These are phyloP conservation scores for Schizochytrium sp. DNA, from an alignment of 108 stramenopile genomes.

Conservation along the genomic window DNA sequence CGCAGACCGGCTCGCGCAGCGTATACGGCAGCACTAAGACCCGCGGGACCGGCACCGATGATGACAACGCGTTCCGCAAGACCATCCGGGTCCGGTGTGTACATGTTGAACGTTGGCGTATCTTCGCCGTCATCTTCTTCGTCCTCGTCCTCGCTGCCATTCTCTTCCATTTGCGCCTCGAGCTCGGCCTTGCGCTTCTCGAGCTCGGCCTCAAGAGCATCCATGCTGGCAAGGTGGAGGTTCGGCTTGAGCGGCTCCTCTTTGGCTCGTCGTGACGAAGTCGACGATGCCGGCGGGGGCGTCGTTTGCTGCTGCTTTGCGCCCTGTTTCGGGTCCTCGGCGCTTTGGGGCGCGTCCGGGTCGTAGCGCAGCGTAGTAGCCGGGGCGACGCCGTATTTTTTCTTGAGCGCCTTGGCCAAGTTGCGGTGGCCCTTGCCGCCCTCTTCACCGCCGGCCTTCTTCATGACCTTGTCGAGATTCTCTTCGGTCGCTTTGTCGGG, in stretches of 20 bases:
- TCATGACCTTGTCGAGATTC: constrained; percentile 65
- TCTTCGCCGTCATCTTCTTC: constrained; percentile 32
- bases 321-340: constrained; percentile 17
- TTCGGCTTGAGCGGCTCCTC: constrained; percentile 39
- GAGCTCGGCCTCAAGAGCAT: constrained; percentile 65
- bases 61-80: constrained; percentile 71
- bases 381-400: constrained; percentile 67
- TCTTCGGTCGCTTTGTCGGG: constrained; percentile 46
- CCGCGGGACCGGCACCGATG: constrained; percentile 86
- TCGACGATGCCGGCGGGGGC: constrained; percentile 5
- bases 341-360: constrained; percentile 21
- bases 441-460: constrained; percentile 50
- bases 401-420: constrained; percentile 66
- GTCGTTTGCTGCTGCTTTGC: constrained; percentile 18
- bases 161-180: constrained; percentile 63
- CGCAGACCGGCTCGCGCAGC: constrained; percentile 74
- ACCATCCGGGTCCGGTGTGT: constrained; percentile 46
- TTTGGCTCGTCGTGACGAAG: not conserved
- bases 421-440: constrained; percentile 63
- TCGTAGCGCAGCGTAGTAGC: constrained; percentile 46
- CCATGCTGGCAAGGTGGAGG: constrained; percentile 67
- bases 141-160: constrained; percentile 63
- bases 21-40: constrained; percentile 79
- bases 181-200: constrained; percentile 56
- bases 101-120: constrained; percentile 32